Evolutionary conservation across 2,329 filamentous ascomycete species (phyloP), one percentile per base, ranked within the genome.

Genomic region (Colletotrichum sp.): DNA sequence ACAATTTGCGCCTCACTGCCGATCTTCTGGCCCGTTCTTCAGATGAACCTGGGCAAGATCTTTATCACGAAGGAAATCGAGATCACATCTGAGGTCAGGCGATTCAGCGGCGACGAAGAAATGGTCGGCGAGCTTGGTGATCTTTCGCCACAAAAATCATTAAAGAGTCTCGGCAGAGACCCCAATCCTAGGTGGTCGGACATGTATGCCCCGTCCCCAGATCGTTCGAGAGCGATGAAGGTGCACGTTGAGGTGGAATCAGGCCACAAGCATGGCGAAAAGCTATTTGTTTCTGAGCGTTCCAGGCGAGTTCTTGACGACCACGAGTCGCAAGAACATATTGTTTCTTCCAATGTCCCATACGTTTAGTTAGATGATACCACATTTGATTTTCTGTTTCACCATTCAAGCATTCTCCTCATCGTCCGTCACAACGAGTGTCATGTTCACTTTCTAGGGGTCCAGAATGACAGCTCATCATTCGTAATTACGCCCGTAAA

Each of bases 1-100:
- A 75, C 75, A 4, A 76, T 76, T 2, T 76, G 75, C 30, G 75
- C 71, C 4, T 76, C 75, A 10, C 9, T 76, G 3, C 75, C 75
- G 12, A 72, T 76, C 22, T 76, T 76, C 13, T 76, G 75, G 75
- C 75, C 75, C 3, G 77, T 82, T 9, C 71, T 85, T 5, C 77
- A 79, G 22, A 77, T 81, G 26, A 75, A 72, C 10, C 44, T 84
- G 39, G 81, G 79, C 71, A 79, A 73, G 39, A 84, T 85, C 74
- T 84, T 84, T 73, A 81, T 85, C 16, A 85, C 83, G 16, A 82
- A 82, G 15, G 84, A 85, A 66, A 81, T 85, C 60, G 75, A 80
- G 24, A 75, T 81, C n/a, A 80, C 78, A 9, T 77, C 78, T 6
- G 79, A 80, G 66, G 28, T 67, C 3, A 67, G 75, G 8, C 71